phyloP scores from a whole-genome alignment of 768 basidiomycete species.

The Pilatotrama ljubarskyi region DNA sequence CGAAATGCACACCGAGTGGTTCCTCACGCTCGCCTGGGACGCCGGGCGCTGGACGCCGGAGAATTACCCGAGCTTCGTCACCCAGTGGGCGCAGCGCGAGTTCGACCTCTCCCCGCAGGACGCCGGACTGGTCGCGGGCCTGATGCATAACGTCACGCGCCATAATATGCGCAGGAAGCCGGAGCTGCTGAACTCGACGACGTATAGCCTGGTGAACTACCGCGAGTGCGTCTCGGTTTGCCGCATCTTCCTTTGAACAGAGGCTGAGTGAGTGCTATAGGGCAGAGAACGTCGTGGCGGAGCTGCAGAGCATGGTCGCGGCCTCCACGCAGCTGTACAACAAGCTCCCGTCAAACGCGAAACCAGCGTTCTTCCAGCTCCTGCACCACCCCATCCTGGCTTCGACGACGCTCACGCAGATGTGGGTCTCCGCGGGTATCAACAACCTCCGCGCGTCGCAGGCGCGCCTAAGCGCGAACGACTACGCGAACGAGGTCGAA shows the following conservation, averaged over 20 bases:
- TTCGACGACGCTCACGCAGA: slow-evolving; percentile 54
- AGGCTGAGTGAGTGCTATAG: neutral
- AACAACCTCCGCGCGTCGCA: slow-evolving; percentile 67
- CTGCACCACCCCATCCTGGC: slow-evolving; percentile 66
- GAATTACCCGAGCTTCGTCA: slow-evolving; percentile 55
- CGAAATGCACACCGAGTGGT: slow-evolving; percentile 71
- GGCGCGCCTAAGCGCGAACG: slow-evolving; percentile 63
- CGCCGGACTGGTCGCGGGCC: slow-evolving; percentile 46
- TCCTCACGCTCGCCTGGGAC: slow-evolving; percentile 64
- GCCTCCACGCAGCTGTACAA: slow-evolving; percentile 58
- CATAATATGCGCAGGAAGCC: slow-evolving; percentile 65
- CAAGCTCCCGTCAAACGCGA: slow-evolving; percentile 43
- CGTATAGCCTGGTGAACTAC: slow-evolving; percentile 65
- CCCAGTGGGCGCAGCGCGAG: slow-evolving; percentile 63
- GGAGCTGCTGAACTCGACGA: slow-evolving; percentile 62
- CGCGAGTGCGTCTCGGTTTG: slow-evolving; percentile 52
- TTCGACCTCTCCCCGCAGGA: slow-evolving; percentile 48
- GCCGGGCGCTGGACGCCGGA: slow-evolving; percentile 52
- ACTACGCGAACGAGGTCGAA: slow-evolving; percentile 54
- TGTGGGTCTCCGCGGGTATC: slow-evolving; percentile 59
- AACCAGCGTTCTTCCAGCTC: slow-evolving; percentile 69
- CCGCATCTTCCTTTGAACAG: neutral
- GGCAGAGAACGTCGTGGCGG: slow-evolving; percentile 49
- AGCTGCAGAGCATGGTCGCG: slow-evolving; percentile 50
- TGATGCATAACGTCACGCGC: slow-evolving; percentile 56